Base-by-base conservation (phyloP, 2,329 filamentous ascomycete genomes). In the Fusarium drepaniforme region DNA sequence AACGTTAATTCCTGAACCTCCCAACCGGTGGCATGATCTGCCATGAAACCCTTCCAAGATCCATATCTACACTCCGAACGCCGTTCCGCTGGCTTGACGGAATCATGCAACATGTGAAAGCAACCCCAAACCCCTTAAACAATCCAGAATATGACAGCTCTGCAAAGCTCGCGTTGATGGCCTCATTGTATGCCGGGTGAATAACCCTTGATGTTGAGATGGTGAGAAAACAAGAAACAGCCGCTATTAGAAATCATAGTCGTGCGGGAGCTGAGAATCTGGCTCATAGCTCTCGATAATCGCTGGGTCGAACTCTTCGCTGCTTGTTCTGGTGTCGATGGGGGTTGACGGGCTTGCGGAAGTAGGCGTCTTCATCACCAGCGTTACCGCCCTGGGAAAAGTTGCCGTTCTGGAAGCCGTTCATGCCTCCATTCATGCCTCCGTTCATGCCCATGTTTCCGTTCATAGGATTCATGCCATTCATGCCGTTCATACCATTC, bases 281-380 rank as follows among this genome's bases (percentile, higher is more conserved):
- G 59, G 61, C 58, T 86, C 80, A 96, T 59, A 98, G 87, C 85
- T 97, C 94, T 74, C 94, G 90, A 82, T 97, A 98, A 84, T 99
- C 97, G 81, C 94, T 97, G 13, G 96, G 96, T 66, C 97, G 90
- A 65, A 94, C 91, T 78, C 94, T 89, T 75, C 93, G 91, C 78
- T 95, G 92, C 78, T 93, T 90, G 80, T 95, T 94, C 83, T 96
- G 93, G 81, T 97, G 94, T 61, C 97, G 91, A 81, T 98, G 94
- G 3, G 96, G 96, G 81, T 99, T 99, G 72, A 98, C 94, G 0
- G 97, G 97, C 83, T 98, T 96, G 68, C 97, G 91, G 82, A 98
- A 97, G 84, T 99, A 99, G 8, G 97, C 94, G 70, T 95, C 94
- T 68, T 97, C 95, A 66, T 97, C 94, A 74, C 91, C 91, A 68